A percentile compares a stretch with the other conserved stretches of the same genome.
phyloP scores from a whole-genome alignment of 2,329 filamentous ascomycete species.

The Xylariaceae sp. region DNA sequence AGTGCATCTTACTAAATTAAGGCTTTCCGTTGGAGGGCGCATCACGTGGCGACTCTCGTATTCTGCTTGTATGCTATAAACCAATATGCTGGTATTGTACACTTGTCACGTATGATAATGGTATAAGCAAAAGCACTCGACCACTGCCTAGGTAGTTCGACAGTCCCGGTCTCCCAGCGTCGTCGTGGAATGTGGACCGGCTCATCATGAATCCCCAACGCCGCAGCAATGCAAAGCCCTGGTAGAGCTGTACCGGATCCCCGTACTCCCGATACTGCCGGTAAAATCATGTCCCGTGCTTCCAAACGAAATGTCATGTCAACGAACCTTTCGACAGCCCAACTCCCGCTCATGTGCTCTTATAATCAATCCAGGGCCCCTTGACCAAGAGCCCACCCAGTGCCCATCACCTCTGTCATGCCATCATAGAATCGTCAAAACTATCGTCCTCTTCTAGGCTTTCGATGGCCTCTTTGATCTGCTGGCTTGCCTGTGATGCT shows the following conservation, averaged over 20 bases:
- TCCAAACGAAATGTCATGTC: slow-evolving; percentile 10
- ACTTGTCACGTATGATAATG: slow-evolving; percentile 21
- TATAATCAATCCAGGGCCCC: slow-evolving; percentile 5
- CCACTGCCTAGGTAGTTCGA: slow-evolving; percentile 2
- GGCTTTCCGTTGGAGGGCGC: no score
- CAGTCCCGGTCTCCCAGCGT: not conserved
- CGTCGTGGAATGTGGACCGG: slow-evolving; percentile 12
- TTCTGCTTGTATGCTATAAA: not conserved
- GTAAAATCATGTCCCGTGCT: slow-evolving; percentile 6
- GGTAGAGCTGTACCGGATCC: slow-evolving; percentile 17
- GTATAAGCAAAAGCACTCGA: slow-evolving; percentile 26
- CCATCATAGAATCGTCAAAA: slow-evolving; percentile 63
- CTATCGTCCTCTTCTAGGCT: slow-evolving; percentile 76
- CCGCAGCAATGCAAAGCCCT: slow-evolving; percentile 26
- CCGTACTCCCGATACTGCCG: slow-evolving; percentile 13
- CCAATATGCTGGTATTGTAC: slow-evolving; percentile 22
- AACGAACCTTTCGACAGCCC: slow-evolving; percentile 11
- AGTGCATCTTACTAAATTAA: no score
- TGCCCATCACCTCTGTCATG: slow-evolving; percentile 37
- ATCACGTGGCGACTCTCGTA: no score
- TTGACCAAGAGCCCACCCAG: slow-evolving; percentile 7
- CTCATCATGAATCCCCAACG: slow-evolving; percentile 21
- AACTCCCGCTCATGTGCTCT: slow-evolving; percentile 9
- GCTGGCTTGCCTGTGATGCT: slow-evolving; percentile 67
- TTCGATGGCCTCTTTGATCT: slow-evolving; percentile 97